Evolutionary conservation across 148 eudicot genomes (phyloP), one percentile per base, ranked within the genome.

Genomic region (Polygonum aviculare): DNA sequence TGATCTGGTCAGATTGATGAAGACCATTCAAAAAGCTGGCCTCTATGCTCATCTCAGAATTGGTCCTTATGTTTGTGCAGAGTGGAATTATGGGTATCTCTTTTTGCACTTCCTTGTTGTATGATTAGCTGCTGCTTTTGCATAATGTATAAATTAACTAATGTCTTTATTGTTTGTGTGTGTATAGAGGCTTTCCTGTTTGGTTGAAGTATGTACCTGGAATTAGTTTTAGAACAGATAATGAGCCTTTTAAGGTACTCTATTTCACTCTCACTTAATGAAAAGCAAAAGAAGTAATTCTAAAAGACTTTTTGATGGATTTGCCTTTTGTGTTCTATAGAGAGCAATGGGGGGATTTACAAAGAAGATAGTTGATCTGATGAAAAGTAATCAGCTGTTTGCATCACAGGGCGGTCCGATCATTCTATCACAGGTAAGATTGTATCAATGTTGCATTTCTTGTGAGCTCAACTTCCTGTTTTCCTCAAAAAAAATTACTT

Each of bases 51-150:
- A 92, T 71, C 91, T 92, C 19, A 86, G 97, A 76, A 82, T 92
- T 81, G 97, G 97, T 26, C 97, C 97, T 83, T 92, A 90, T 83
- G 88, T 92, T 82, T 92, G 97, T 86, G 97, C 97, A 19, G 97
- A 92, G 69, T 92, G 97, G 97, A 92, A 90, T 83, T 92, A 90
- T 85, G 97, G 97, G 97, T 92, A 85, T 82, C 38, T 51, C 16
- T 52, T 77, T 21, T 5, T 5, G 57, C 71, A 48, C 33, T 5
- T 55, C 55, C 18, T 62, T 5, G 19, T 6, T 60, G 50, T 8
- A 21, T 62, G 10, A 51, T 26, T 44, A 21, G 8, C 9, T 70
- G 12, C 40, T 73, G 47, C 22, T 35, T 15, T 78, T 54, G 71
- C 65, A 31, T 75, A 35, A 41, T 77, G 18, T 48, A 31, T 69